Conservation (phyloP, 192 early-diverging fungal genomes). For the Coemansia biformis region DNA sequence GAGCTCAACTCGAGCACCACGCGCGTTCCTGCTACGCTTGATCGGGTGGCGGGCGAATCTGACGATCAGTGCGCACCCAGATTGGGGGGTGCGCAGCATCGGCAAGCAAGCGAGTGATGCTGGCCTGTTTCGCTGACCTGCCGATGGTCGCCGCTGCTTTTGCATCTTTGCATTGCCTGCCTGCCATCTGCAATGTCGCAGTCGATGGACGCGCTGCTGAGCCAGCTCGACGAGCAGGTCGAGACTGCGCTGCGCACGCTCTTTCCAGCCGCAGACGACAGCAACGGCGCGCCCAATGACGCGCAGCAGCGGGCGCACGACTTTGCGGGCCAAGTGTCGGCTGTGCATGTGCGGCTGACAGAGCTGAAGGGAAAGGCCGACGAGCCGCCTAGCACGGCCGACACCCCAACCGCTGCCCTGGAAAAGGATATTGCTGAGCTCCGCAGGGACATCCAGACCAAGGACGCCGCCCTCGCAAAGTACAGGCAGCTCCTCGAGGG, state of each 20-base stretch:
- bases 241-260: slow-evolving; percentile 23
- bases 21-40: no score
- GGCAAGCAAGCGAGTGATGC: no score
- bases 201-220: slow-evolving; percentile 28
- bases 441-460: slow-evolving; percentile 25
- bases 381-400: slow-evolving; percentile 2
- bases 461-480: slow-evolving; percentile 23
- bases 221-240: slow-evolving; percentile 30
- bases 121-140: no score
- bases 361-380: slow-evolving; percentile 27
- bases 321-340: slow-evolving; percentile 15
- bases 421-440: slow-evolving; percentile 28
- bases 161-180: no score
- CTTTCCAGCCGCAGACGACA: slow-evolving; percentile 19
- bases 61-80: no score
- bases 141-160: no score
- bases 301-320: slow-evolving; percentile 47
- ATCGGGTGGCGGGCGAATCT: no score
- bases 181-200: no score
- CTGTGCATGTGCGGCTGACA: slow-evolving; percentile 19
- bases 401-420: background rate
- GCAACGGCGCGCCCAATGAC: slow-evolving; percentile 5
- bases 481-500: slow-evolving; percentile 14
- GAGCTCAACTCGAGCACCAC: no score
- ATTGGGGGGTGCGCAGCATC: no score